Percentiles rank a stretch among this genome's conserved stretches.
These are phyloP conservation scores for Tylopilus balloui DNA, from an alignment of 768 basidiomycete species.

Conservation along the genomic window DNA sequence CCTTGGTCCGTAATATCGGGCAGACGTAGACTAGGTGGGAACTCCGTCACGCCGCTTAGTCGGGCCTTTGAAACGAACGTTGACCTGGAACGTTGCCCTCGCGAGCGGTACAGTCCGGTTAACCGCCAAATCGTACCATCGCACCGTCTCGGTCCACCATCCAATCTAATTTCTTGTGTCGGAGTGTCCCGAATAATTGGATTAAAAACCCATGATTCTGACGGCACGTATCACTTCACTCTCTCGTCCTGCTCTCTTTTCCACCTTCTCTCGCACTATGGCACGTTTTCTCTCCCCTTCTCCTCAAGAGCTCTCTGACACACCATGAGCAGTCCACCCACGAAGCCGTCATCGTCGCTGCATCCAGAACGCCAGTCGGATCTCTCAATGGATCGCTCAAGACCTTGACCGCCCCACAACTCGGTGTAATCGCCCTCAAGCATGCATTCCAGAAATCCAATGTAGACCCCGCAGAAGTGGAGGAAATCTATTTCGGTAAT, in stretches of 20 bases:
- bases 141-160: background rate
- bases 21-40: background rate
- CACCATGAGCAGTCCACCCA: slow-evolving; percentile 38
- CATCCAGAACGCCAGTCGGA: slow-evolving; percentile 90
- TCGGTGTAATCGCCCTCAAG: slow-evolving; percentile 85
- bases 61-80: slow-evolving; percentile 7
- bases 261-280: slow-evolving; percentile 44
- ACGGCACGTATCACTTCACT: slow-evolving; percentile 38
- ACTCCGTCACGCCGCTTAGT: slow-evolving; percentile 1
- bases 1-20: slow-evolving; percentile 29
- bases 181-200: slow-evolving; percentile 20
- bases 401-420: slow-evolving; percentile 83
- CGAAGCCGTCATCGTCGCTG: slow-evolving; percentile 92
- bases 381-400: slow-evolving; percentile 90
- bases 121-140: slow-evolving; percentile 4
- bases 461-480: slow-evolving; percentile 76
- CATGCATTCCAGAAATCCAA: slow-evolving; percentile 79
- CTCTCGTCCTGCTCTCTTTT: slow-evolving; percentile 36
- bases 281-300: slow-evolving; percentile 29
- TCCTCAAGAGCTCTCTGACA: background rate
- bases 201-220: slow-evolving; percentile 38
- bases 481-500: slow-evolving; percentile 97
- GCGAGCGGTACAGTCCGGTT: background rate
- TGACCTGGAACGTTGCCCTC: background rate
- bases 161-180: slow-evolving; percentile 5